Base-by-base conservation (phyloP, 2,329 filamentous ascomycete genomes). In the Didymella exigua region DNA sequence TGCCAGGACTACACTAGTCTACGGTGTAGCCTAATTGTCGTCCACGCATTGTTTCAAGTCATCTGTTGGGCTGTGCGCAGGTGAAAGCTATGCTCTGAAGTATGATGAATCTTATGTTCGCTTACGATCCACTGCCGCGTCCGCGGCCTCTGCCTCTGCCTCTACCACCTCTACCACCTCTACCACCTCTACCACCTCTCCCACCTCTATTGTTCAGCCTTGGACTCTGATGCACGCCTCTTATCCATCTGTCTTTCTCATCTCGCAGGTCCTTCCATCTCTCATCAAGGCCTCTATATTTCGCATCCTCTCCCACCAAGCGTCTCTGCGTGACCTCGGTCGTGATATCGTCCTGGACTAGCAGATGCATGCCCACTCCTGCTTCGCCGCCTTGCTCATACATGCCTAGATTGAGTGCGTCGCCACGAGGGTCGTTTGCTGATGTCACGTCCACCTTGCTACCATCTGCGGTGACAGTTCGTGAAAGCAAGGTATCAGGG, bases 311-410 rank as follows among this genome's bases (percentile, higher is more conserved):
- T 5, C 53, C 48, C 45, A 43, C 47, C 27, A 47, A 18, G 19
- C 56, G 59, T 9, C 62, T 59, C 40, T 60, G 51, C 16, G 44
- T 60, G 14, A 65, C 45, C 47, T 69, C 58, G 6, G 67, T 65
- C 11, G 65, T 66, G 0, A 77, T 61, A n/a, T 65, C 69, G 16
- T 70, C 68, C 50, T 79, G 78, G 10, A 76, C 68, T 33, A 72
- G 62, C 31, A 79, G 60, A 54, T 74, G 75, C 76, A 78, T 76
- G 1, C 61, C 68, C 16, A 70, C 4, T 0, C 56, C 59, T n/a
- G 73, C 61, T 29, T 67, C 65, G 31, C 51, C 63, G 1, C 70
- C 72, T 54, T 81, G 79, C 49, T 79, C 77, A 50, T 80, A 81
- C 76, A 80, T 78, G 0, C 78, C 76, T 11, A 81, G 58, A 26